A percentile compares a stretch with the other conserved stretches of the same genome.
These are phyloP conservation scores for Dendrostoma leiphaemia DNA, from an alignment of 2,329 filamentous ascomycete species.

Conservation along the genomic window DNA sequence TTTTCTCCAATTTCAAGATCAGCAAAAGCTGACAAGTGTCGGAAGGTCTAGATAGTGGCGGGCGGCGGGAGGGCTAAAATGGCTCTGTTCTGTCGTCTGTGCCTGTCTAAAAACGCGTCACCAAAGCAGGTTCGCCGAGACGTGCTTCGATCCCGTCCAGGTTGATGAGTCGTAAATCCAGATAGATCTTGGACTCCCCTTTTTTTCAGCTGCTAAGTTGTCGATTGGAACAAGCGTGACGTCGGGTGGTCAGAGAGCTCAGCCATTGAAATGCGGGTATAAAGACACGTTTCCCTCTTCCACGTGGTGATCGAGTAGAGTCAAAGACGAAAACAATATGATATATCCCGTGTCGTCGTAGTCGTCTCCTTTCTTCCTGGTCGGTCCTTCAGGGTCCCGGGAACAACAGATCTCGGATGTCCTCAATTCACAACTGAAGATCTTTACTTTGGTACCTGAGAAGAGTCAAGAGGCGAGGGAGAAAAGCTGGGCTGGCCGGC, in stretches of 20 bases:
- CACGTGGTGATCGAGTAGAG: not conserved
- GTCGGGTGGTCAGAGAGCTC: constrained; percentile 1
- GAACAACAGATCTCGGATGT: not conserved
- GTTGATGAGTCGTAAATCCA: not conserved
- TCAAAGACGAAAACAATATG: not conserved
- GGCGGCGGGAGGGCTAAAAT: not conserved
- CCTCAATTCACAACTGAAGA: too few relatives aligned
- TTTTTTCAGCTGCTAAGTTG: not conserved
- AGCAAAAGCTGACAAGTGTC: not conserved
- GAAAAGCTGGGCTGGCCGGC: too few relatives aligned
- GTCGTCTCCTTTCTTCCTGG: not conserved
- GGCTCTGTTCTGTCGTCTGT: not conserved
- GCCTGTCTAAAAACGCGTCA: not conserved
- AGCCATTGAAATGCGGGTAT: constrained; percentile 9
- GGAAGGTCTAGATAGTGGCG: not conserved
- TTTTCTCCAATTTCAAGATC: not conserved
- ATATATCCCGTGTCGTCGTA: not conserved
- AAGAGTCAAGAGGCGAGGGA: not conserved
- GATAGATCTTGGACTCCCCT: too few relatives aligned
- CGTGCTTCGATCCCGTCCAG: too few relatives aligned
- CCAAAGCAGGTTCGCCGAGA: not conserved
- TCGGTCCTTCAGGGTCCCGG: not conserved
- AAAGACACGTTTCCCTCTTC: constrained; percentile 15
- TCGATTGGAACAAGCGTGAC: constrained; percentile 1
- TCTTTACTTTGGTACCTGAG: too few relatives aligned